These are phyloP conservation scores for Globisporangium iwayamae DNA, from an alignment of 352 stramenopile species.

Conservation along the genomic window DNA sequence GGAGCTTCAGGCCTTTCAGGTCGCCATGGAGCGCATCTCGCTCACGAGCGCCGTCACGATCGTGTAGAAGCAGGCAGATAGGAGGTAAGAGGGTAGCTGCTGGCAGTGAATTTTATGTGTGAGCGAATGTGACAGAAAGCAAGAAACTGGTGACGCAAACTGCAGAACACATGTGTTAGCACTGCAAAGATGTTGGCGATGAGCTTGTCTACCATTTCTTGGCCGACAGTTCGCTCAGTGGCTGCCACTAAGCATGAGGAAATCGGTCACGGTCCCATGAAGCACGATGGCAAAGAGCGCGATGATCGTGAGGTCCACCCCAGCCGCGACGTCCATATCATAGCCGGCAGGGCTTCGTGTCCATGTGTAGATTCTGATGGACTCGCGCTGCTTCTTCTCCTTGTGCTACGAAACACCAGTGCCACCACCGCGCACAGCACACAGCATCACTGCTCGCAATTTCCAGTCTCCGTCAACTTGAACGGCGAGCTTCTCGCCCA, in stretches of 20 bases:
- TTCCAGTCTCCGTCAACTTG: not conserved
- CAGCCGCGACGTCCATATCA: not conserved
- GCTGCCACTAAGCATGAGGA: not conserved
- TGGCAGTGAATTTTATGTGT: not conserved
- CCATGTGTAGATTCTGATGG: not conserved
- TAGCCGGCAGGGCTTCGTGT: not conserved
- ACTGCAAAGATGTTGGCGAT: no score
- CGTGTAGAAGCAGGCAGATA: constrained; percentile 19
- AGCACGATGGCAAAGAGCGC: constrained; percentile 1
- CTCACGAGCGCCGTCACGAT: constrained; percentile 32
- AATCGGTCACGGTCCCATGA: constrained; percentile 1
- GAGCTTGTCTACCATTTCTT: not conserved
- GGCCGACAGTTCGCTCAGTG: not conserved
- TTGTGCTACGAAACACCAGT: not conserved
- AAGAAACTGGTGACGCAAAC: not conserved
- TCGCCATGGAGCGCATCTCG: constrained; percentile 72
- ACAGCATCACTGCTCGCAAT: not conserved
- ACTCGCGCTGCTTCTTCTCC: not conserved
- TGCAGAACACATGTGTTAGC: no score
- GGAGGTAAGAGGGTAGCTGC: not conserved
- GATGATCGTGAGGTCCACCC: not conserved
- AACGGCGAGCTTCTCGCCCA: not conserved
- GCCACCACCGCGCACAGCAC: not conserved
- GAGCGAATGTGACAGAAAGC: not conserved
- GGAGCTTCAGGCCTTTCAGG: constrained; percentile 74